phyloP scores from a whole-genome alignment of 805 yeast species.

The Candida nemodendra region DNA sequence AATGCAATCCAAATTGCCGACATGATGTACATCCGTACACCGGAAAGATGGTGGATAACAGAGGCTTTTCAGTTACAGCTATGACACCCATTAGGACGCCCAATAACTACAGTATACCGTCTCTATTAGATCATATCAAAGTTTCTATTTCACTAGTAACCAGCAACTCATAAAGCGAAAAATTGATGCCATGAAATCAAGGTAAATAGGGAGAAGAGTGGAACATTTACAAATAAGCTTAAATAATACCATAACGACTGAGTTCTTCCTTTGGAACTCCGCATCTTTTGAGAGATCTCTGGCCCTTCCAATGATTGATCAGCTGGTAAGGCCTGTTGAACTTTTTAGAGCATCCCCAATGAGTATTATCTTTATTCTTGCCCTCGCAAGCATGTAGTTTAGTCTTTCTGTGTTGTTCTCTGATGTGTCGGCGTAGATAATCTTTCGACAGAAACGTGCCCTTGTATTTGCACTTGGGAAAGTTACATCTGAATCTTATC shows the following conservation, averaged over 20 bases:
- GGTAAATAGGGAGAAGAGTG: too few relatives aligned
- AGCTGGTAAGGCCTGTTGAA: slow-evolving; percentile 35
- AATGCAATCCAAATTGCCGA: too few relatives aligned
- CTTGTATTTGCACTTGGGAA: slow-evolving; percentile 26
- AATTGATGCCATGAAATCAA: too few relatives aligned
- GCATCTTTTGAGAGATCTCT: slow-evolving; percentile 30
- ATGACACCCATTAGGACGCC: too few relatives aligned
- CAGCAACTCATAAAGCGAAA: too few relatives aligned
- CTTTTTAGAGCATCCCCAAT: slow-evolving; percentile 34
- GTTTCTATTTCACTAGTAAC: too few relatives aligned
- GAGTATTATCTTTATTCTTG: slow-evolving; percentile 15
- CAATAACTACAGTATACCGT: too few relatives aligned
- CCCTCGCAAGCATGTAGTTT: slow-evolving; percentile 29
- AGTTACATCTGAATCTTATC: slow-evolving; percentile 18
- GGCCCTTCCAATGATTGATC: slow-evolving; percentile 35
- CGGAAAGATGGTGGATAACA: too few relatives aligned
- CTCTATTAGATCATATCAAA: too few relatives aligned
- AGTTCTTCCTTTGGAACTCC: slow-evolving; percentile 28
- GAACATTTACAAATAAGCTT: too few relatives aligned
- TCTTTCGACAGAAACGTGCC: slow-evolving; percentile 32
- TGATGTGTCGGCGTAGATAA: slow-evolving; percentile 30
- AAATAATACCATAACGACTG: slow-evolving; percentile 20
- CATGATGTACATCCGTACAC: too few relatives aligned
- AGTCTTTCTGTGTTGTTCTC: slow-evolving; percentile 31
- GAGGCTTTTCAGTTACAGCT: too few relatives aligned